Percentiles rank a stretch among this genome's conserved stretches.
Evolutionary conservation across 108 stramenopile genomes (phyloP).

Genomic region (Aurantiochytrium sp.): DNA sequence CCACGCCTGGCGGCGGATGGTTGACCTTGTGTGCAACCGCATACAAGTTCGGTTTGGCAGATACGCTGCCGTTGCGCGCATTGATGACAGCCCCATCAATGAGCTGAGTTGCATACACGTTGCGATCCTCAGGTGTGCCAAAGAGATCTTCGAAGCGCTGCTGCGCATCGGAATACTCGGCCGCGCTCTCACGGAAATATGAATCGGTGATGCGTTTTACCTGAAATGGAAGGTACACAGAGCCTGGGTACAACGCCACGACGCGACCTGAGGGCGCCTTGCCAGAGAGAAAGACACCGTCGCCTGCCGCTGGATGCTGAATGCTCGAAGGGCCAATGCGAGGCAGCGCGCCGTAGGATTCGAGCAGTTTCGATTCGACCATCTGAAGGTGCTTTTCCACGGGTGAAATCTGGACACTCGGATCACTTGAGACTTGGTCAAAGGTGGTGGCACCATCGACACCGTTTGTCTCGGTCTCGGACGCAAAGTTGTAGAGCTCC

Average conservation of each 20-base stretch:
- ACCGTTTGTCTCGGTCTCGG: not conserved
- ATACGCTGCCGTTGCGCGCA: not conserved
- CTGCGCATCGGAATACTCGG: not conserved
- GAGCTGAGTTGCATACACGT: not conserved
- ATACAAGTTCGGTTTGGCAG: not conserved
- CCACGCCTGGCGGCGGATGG: not conserved
- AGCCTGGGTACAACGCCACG: not conserved
- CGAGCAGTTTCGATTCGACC: not conserved
- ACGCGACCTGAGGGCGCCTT: not conserved
- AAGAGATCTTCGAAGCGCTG: not conserved
- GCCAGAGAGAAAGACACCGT: not conserved
- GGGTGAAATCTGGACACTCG: not conserved
- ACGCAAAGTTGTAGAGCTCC: not conserved
- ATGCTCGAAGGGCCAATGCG: not conserved
- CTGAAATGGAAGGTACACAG: not conserved
- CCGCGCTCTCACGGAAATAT: not conserved
- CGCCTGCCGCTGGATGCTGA: not conserved
- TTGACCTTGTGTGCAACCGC: constrained; percentile 16
- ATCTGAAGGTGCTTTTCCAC: not conserved
- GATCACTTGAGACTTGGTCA: not conserved
- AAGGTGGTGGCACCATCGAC: not conserved
- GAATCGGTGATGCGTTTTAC: not conserved
- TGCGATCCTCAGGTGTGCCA: not conserved
- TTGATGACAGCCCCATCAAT: not conserved
- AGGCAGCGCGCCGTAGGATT: not conserved